Base-by-base conservation (phyloP, 371 early-diverging fungal genomes). In the Rhizopus arrhizus region DNA sequence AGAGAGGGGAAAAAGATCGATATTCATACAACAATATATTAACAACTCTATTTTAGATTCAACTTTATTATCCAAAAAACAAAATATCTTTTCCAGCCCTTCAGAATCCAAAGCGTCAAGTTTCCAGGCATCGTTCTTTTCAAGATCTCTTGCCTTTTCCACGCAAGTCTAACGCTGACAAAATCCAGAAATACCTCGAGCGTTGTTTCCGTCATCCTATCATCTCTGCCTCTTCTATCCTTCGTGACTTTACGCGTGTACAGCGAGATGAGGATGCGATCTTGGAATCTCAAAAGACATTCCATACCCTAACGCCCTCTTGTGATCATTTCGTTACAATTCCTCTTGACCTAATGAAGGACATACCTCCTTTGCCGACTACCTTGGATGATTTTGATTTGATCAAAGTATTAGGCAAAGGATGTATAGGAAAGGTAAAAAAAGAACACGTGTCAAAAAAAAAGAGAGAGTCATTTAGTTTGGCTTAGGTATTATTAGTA, bases 381-480 rank as follows among this genome's bases (percentile, higher is more conserved):
- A 47, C 66, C 2, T 35, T 66, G 1, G 69, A 79, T 5, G 80
- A 86, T 58, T 84, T 80, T 62, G 62, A 72, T 32, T 58, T 87
- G 15, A 49, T 85, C 10, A 77, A 77, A 55, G 81, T 84, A 7
- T 56, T 89, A 0, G 87, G 88, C 3, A 79, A 72, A 68, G 88
- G 85, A 8, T 73, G 75, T 54, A 82, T 86, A 81, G 85, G 85
- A 16, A 85, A 86, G 65, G 63, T 65, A 54, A 35, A 28, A 7
- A 16, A 13, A 36, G 12, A 16, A 13, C 3, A n/a, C 2, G 28
- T n/a, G n/a, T n/a, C n/a, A n/a, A n/a, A n/a, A n/a, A 32, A 31
- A 10, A 9, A 10, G 40, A 7, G 1, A 40, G 8, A 10, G 12
- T 7, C 8, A 12, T 12, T 40, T 10, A 40, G 12, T 7, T 10